Conservation (phyloP, 768 basidiomycete species). For the Gyrodon lividus region DNA sequence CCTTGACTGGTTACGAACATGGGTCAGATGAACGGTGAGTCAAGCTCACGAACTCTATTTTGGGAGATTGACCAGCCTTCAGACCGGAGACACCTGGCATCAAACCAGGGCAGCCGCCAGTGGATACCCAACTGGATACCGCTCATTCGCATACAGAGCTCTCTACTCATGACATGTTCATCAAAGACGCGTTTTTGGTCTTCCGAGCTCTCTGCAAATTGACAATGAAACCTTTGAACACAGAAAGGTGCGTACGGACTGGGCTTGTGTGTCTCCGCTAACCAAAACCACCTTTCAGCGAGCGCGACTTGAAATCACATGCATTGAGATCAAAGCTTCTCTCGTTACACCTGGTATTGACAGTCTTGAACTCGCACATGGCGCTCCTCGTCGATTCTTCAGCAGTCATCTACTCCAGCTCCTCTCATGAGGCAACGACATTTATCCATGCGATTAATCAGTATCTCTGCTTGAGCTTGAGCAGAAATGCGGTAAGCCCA, state of each 20-base stretch:
- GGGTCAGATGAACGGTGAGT: slow-evolving; percentile 25
- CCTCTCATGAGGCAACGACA: slow-evolving; percentile 80
- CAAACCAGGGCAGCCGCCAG: slow-evolving; percentile 24
- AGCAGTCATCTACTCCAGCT: slow-evolving; percentile 90
- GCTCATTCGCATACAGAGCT: slow-evolving; percentile 43
- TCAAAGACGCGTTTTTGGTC: slow-evolving; percentile 98
- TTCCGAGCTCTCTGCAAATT: slow-evolving; percentile 96
- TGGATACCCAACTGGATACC: slow-evolving; percentile 18
- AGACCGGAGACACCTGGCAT: slow-evolving; percentile 13
- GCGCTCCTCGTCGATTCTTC: slow-evolving; percentile 82
- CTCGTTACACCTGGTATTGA: slow-evolving; percentile 90
- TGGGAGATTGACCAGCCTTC: slow-evolving; percentile 3
- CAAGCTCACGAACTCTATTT: neutral
- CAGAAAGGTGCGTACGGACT: slow-evolving; percentile 69
- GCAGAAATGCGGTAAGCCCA: slow-evolving; percentile 92
- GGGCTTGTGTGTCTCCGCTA: neutral
- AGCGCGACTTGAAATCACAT: slow-evolving; percentile 93
- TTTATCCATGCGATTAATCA: slow-evolving; percentile 95
- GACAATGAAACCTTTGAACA: slow-evolving; percentile 95
- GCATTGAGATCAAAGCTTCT: slow-evolving; percentile 96
- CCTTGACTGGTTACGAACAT: slow-evolving; percentile 5
- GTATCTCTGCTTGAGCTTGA: slow-evolving; percentile 89
- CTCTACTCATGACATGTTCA: slow-evolving; percentile 82
- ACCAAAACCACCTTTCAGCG: slow-evolving; percentile 47
- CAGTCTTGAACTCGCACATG: slow-evolving; percentile 90